phyloP scores from a whole-genome alignment of 2,329 filamentous ascomycete species.

The Diaporthe vexans region DNA sequence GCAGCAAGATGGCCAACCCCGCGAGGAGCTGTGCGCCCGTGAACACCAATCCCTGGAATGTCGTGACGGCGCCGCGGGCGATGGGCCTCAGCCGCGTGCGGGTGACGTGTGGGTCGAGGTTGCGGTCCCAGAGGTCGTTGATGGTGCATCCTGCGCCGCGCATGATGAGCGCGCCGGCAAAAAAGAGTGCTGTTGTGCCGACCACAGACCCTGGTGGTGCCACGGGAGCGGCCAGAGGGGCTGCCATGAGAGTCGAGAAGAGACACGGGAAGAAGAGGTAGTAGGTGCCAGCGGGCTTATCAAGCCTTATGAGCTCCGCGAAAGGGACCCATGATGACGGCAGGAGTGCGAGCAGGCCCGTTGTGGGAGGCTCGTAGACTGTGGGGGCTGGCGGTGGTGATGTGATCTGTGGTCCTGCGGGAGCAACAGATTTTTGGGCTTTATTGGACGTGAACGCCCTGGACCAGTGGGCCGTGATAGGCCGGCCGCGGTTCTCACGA shows the following conservation, averaged over 20 bases:
- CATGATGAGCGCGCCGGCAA: constrained; percentile 85
- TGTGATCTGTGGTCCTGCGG: constrained; percentile 33
- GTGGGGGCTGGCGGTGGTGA: constrained; percentile 39
- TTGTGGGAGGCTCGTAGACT: constrained; percentile 76
- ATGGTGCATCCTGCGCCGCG: constrained; percentile 89
- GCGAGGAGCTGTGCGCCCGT: constrained; percentile 81
- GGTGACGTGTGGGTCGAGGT: constrained; percentile 84
- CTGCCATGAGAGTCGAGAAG: constrained; percentile 86
- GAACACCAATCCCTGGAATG: constrained; percentile 79
- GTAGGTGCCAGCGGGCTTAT: constrained; percentile 86
- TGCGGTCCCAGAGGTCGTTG: constrained; percentile 92
- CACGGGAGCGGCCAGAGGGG: constrained; percentile 75
- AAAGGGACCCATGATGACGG: constrained; percentile 82
- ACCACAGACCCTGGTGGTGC: constrained; percentile 72
- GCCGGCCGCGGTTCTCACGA: neutral
- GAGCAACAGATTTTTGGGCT: constrained; percentile 5
- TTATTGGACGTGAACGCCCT: constrained; percentile 29
- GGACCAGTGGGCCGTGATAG: neutral
- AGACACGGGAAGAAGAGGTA: constrained; percentile 90
- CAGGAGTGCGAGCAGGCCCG: constrained; percentile 78
- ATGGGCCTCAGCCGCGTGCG: constrained; percentile 85
- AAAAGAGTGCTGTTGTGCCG: constrained; percentile 78
- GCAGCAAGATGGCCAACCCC: constrained; percentile 80
- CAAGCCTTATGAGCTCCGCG: constrained; percentile 83
- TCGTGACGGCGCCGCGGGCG: constrained; percentile 81